phyloP scores from a whole-genome alignment of 768 basidiomycete genomes.

The Suillus discolor region DNA sequence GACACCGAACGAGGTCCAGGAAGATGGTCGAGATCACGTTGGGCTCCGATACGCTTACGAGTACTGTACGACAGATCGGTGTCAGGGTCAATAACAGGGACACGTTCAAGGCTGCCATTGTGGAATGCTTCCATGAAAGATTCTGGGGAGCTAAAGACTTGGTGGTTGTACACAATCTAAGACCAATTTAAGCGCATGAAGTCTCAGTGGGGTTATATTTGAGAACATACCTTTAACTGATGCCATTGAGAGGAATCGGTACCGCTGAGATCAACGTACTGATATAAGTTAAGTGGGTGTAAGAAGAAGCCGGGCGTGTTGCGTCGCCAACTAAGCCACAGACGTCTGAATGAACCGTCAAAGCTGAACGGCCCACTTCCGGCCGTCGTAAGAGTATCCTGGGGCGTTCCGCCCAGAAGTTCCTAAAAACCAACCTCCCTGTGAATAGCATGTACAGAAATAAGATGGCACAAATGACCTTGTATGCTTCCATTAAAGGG shows the following conservation, averaged over 20 bases:
- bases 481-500: constrained; percentile 41
- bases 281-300: constrained; percentile 57
- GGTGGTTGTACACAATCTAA: constrained; percentile 61
- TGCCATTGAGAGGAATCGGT: constrained; percentile 55
- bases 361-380: constrained; percentile 55
- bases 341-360: constrained; percentile 60
- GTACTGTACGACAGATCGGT: constrained; percentile 47
- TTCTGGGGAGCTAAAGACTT: constrained; percentile 49
- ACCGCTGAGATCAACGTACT: constrained; percentile 58
- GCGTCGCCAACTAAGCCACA: constrained; percentile 53
- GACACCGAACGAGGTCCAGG: constrained; percentile 66
- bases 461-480: constrained; percentile 32
- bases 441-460: not conserved
- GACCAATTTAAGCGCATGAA: constrained; percentile 1
- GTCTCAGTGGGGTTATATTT: not conserved
- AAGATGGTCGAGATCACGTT: constrained; percentile 61
- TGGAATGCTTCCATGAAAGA: constrained; percentile 56
- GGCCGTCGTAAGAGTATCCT: constrained; percentile 52
- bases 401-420: constrained; percentile 49
- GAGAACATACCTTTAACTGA: constrained; percentile 44
- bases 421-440: constrained; percentile 35
- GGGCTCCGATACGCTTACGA: constrained; percentile 41
- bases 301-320: constrained; percentile 54
- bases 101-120: constrained; percentile 52
- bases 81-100: constrained; percentile 33